These are phyloP conservation scores for Aspergillus wentii DNA, from an alignment of 495 filamentous ascomycete species.

Conservation along the genomic window DNA sequence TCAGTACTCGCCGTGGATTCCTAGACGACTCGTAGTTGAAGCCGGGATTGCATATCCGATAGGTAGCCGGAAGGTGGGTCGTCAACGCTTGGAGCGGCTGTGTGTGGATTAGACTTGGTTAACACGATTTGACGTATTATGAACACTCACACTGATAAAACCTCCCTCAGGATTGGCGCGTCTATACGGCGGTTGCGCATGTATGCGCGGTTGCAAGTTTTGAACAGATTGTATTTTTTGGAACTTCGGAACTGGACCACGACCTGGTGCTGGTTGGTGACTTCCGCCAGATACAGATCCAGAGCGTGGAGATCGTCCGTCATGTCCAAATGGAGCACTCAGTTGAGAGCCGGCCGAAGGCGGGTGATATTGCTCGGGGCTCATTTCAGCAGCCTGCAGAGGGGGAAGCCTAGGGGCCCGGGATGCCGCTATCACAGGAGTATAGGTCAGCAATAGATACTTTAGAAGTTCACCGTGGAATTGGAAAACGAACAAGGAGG, in stretches of 20 bases:
- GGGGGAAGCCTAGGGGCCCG: slow-evolving; percentile 56
- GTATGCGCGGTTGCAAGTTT: slow-evolving; percentile 79
- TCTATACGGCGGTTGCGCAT: slow-evolving; percentile 82
- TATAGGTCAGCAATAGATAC: slow-evolving; percentile 3
- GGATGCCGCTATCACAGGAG: slow-evolving; percentile 25
- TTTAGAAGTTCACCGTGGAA: slow-evolving; percentile 3
- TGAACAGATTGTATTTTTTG: slow-evolving; percentile 64
- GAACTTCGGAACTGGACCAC: slow-evolving; percentile 83
- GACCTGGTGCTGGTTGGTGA: slow-evolving; percentile 45
- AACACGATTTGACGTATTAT: slow-evolving; percentile 1
- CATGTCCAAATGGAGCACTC: slow-evolving; percentile 65
- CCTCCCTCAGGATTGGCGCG: slow-evolving; percentile 95
- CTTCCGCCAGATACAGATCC: slow-evolving; percentile 32
- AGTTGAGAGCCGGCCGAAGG: slow-evolving; percentile 63
- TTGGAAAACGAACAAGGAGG: slow-evolving; percentile 47
- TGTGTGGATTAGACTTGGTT: slow-evolving; percentile 8
- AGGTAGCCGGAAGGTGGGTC: slow-evolving; percentile 87
- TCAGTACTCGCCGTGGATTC: slow-evolving; percentile 92
- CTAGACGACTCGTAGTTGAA: slow-evolving; percentile 99
- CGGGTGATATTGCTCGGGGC: slow-evolving; percentile 63
- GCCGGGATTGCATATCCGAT: slow-evolving; percentile 94
- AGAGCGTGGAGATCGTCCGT: slow-evolving; percentile 67
- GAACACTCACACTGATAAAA: slow-evolving; percentile 84
- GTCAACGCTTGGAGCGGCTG: slow-evolving; percentile 96
- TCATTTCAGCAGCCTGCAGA: slow-evolving; percentile 59